Base-by-base conservation (phyloP, 192 early-diverging fungal species). In the Radiomyces spectabilis region DNA sequence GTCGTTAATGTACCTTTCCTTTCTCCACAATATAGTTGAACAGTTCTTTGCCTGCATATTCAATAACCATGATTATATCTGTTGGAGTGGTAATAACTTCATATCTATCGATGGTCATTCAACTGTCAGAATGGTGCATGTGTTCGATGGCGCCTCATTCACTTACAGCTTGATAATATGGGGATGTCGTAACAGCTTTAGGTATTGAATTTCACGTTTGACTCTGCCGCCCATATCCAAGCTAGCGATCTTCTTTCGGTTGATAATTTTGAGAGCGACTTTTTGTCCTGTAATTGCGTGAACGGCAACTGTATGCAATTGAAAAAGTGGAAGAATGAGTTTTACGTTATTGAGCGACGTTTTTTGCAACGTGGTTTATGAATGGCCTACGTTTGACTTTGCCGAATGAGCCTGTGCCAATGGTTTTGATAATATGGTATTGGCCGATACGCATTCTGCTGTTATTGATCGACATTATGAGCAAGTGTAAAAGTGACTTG, bases 111-210 rank as follows among this genome's bases (percentile, higher is more conserved):
- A 66, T 16, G n/a, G 31, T 42, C 8, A 37, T 10, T 2, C 31
- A 29, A 27, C 21, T 50, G 41, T 21, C 18, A 24, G 27, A 55
- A 29, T 29, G 49, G 13, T 13, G 21, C 29, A 34, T 15, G 22
- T 21, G 18, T n/a, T 37, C 19, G 18, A 19, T 22, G 39, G 34
- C 4, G 15, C 16, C 0, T 2, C 18, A n/a, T 26, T 32, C 27
- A 58, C 68, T 74, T 79, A 94, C 73, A 98, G 78, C 76, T 98
- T 98, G 72, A 97, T 97, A 55, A 97, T 98, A 67, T 98, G 96
- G 35, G 94, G 93, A 64, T 98, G 96, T 52, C 94, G 82, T 26
- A 98, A 76, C 46, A 95, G 73, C 64, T 92, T 93, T 24, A 97
- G 75, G 63, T 94, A 97, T 65, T 93, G 94, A 71, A 98, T 95